phyloP scores from a whole-genome alignment of 495 filamentous ascomycete species.

The Tuber melanosporum region DNA sequence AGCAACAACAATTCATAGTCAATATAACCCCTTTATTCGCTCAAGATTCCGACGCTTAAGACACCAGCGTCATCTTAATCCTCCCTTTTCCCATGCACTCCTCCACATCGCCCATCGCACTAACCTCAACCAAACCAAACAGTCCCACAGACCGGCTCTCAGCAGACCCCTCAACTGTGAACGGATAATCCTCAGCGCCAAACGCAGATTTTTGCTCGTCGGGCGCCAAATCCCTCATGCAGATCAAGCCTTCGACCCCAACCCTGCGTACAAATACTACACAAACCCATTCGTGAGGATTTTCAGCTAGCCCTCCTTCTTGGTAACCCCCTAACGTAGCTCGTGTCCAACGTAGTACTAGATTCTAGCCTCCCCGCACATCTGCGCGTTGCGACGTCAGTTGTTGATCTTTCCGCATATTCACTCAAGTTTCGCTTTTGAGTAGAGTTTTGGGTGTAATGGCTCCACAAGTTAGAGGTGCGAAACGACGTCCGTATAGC shows the following conservation, averaged over 20 bases:
- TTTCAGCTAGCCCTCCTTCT: constrained; percentile 86
- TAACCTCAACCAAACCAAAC: no score
- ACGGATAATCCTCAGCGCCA: constrained; percentile 72
- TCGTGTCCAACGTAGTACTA: constrained; percentile 97
- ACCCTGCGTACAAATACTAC: constrained; percentile 93
- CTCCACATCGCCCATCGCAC: no score
- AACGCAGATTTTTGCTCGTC: constrained; percentile 69
- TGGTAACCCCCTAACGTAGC: constrained; percentile 67
- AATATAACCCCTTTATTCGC: no score
- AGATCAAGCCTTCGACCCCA: constrained; percentile 85
- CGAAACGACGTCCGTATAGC: constrained; percentile 88
- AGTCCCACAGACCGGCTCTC: constrained; percentile 50
- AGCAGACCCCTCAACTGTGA: constrained; percentile 50
- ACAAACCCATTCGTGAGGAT: constrained; percentile 91
- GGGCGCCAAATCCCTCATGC: constrained; percentile 67
- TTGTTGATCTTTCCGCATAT: constrained; percentile 98
- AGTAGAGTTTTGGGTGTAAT: constrained; percentile 65
- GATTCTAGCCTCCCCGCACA: constrained; percentile 83
- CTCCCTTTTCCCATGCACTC: no score
- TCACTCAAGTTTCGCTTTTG: constrained; percentile 73
- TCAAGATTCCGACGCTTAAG: no score
- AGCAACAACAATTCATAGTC: no score
- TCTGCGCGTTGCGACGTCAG: constrained; percentile 89
- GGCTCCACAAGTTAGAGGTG: constrained; percentile 89
- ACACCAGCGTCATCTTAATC: no score